These are phyloP conservation scores for Celoporthe dispersa DNA, from an alignment of 2,329 filamentous ascomycete species.

Conservation along the genomic window DNA sequence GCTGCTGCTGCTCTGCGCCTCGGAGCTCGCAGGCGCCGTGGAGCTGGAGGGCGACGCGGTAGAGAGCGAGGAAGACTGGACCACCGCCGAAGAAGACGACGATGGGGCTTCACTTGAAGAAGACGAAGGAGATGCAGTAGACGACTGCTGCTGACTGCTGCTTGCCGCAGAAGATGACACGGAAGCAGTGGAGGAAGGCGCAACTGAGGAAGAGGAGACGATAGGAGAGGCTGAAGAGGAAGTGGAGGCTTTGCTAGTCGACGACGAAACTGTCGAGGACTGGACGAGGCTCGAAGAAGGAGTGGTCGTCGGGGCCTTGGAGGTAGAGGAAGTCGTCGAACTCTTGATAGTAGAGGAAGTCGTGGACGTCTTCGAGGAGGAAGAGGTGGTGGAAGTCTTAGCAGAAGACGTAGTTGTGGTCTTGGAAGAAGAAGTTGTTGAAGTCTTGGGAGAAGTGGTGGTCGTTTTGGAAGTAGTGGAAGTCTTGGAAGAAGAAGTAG, in stretches of 20 bases:
- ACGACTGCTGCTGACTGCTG: slow-evolving; percentile 4
- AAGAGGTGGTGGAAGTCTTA: not conserved
- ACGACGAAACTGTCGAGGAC: not conserved
- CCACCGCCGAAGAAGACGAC: not conserved
- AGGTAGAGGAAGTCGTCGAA: not conserved
- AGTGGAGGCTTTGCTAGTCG: not conserved
- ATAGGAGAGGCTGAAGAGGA: not conserved
- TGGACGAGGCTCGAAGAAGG: not conserved
- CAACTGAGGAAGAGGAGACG: not conserved
- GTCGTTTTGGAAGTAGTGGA: no score
- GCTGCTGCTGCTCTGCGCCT: not conserved
- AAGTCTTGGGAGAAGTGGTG: not conserved
- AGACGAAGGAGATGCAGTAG: not conserved
- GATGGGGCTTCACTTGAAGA: not conserved
- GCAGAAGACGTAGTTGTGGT: not conserved
- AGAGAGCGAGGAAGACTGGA: not conserved
- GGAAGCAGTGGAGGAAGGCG: not conserved
- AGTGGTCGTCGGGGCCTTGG: not conserved
- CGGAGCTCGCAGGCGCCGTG: not conserved
- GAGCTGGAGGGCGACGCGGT: not conserved
- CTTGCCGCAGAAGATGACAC: not conserved
- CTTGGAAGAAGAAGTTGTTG: not conserved
- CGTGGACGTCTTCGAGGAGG: not conserved
- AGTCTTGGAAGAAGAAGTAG: not conserved
- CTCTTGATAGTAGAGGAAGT: not conserved